A percentile compares a stretch with the other conserved stretches of the same genome.
Evolutionary conservation across 371 early-diverging fungal genomes (phyloP).

Genomic region (Batkoa obscura): DNA sequence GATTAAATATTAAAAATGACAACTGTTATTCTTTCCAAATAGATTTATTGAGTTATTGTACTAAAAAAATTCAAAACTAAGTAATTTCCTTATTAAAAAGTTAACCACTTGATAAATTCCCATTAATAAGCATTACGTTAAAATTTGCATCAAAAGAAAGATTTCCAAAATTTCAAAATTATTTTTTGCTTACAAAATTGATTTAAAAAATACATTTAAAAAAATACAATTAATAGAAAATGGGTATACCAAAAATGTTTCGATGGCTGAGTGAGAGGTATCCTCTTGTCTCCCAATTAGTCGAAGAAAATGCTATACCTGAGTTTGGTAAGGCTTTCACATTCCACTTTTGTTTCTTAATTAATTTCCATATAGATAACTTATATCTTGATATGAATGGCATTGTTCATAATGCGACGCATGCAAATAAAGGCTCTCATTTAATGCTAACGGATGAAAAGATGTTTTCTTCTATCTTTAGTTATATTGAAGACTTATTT

Average conservation of each 20-base stretch:
- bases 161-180: too few relatives aligned
- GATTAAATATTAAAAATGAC: too few relatives aligned
- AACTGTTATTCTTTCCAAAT: too few relatives aligned
- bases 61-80: too few relatives aligned
- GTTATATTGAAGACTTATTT: conserved; percentile 85
- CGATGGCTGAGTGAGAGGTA: conserved; percentile 2
- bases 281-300: neutral
- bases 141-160: too few relatives aligned
- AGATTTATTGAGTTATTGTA: too few relatives aligned
- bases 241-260: conserved; percentile 5
- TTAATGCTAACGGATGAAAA: conserved; percentile 79
- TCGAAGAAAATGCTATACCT: neutral
- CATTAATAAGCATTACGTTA: too few relatives aligned
- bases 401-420: conserved; percentile 95
- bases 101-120: too few relatives aligned
- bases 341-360: conserved; percentile 53
- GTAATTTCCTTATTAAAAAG: too few relatives aligned
- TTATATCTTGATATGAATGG: conserved; percentile 98
- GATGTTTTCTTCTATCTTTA: conserved; percentile 83
- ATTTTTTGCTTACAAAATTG: too few relatives aligned
- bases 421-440: conserved; percentile 61
- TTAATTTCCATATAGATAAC: conserved; percentile 54
- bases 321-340: conserved; percentile 38
- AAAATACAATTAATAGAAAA: neutral
- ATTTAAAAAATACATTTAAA: too few relatives aligned